Conservation (phyloP, 2,329 filamentous ascomycete species). For the Cytospora mali region DNA sequence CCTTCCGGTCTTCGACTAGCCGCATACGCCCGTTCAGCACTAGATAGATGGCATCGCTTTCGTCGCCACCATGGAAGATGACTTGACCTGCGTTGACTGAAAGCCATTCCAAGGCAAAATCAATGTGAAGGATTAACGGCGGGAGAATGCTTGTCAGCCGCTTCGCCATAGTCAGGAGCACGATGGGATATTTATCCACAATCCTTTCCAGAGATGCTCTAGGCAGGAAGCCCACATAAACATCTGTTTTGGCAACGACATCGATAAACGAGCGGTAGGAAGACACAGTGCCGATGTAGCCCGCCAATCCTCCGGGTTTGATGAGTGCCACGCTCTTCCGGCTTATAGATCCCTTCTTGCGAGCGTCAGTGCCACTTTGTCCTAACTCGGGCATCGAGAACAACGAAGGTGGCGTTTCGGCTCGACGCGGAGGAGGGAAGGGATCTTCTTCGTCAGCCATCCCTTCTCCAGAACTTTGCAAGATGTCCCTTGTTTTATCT, state of each 20-base stretch:
- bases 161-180: constrained; percentile 95
- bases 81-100: constrained; percentile 95
- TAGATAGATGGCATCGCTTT: constrained; percentile 98
- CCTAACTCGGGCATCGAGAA: constrained; percentile 35
- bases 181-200: constrained; percentile 88
- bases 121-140: constrained; percentile 89
- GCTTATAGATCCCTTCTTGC: constrained; percentile 49
- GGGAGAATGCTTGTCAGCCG: constrained; percentile 87
- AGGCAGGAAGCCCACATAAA: constrained; percentile 94
- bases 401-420: constrained; percentile 28
- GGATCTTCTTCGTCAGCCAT: constrained; percentile 41
- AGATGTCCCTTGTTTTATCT: constrained; percentile 50
- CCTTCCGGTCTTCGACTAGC: constrained; percentile 78
- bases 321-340: constrained; percentile 82
- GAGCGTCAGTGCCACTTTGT: constrained; percentile 39
- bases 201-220: constrained; percentile 84
- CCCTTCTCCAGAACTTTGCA: constrained; percentile 39
- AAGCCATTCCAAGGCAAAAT: constrained; percentile 97
- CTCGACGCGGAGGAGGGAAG: constrained; percentile 21
- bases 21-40: constrained; percentile 91
- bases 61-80: constrained; percentile 89
- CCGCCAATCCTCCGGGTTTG: constrained; percentile 91
- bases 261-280: constrained; percentile 96
- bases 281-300: constrained; percentile 91
- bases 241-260: constrained; percentile 95